Evolutionary conservation across 768 basidiomycete species (phyloP), one percentile per base, ranked within the genome.

Genomic region (Termitomyces sp.): DNA sequence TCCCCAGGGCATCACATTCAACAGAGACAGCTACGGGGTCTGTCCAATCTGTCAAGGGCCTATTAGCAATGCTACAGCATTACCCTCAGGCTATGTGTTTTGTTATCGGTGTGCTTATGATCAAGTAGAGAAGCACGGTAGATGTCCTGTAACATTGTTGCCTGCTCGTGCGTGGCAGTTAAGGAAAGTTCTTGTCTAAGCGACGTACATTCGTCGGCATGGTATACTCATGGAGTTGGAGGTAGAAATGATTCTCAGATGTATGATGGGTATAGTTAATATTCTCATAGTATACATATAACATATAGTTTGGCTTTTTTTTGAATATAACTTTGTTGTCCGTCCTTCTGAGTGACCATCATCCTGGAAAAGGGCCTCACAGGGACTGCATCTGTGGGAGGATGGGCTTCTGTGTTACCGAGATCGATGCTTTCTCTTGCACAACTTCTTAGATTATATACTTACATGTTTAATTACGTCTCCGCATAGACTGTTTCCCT

Each of bases 11-110:
- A 76, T 89, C 54, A 70, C 74, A n/a, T 77, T 93, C 61, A 80
- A 87, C 61, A 73, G 67, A 56, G 72, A 72, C 34, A 75, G 73
- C 57, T 96, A 89, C 66, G 95, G 95, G n/a, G 74, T 75, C 47
- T 98, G 95, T 69, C 90, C 91, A 26, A 71, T 98, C 32, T 98
- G 95, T 70, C 75, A 74, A 43, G 77, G 81, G 42, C 63, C 68
- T 53, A 82, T 95, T 44, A 82, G 82, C 66, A 97, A 97, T 65
- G 91, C 94, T 45, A 95, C 93, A 19, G 88, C 90, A 35, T 70
- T 95, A 37, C 92, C 94, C 14, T 92, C 90, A 42, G 94, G 94
- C 51, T 98, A 95, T 75, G 91, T 96, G 19, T 95, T 92, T 63
- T 97, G 94, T 70, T 98, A 94, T 68, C 83, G 88, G 35, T 97